Conservation (phyloP, 352 stramenopile genomes). For the Phytophthora sp. region DNA sequence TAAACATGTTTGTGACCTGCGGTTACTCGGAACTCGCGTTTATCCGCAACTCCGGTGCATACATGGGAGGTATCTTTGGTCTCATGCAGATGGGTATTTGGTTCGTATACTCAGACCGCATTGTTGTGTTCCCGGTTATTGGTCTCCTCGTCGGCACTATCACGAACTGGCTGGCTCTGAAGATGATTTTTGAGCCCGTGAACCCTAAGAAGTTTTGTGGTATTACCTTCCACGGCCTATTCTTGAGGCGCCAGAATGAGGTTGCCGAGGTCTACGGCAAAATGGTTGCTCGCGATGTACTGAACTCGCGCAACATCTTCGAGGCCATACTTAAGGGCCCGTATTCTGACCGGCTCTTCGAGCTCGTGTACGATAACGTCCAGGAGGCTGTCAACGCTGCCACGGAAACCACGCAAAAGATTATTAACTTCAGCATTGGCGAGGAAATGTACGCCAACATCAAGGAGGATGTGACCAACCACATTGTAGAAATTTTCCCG, state of each 20-base stretch:
- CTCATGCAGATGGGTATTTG: slow-evolving; percentile 90
- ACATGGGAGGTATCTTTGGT: slow-evolving; percentile 91
- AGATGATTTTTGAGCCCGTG: slow-evolving; percentile 94
- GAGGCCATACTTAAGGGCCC: slow-evolving; percentile 90
- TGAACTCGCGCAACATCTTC: slow-evolving; percentile 91
- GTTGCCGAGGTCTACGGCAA: slow-evolving; percentile 90
- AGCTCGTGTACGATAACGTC: slow-evolving; percentile 90
- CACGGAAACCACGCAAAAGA: slow-evolving; percentile 76
- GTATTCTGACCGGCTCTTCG: slow-evolving; percentile 86
- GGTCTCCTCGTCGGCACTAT: slow-evolving; percentile 96
- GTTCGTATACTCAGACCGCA: slow-evolving; percentile 84
- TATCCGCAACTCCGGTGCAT: slow-evolving; percentile 91
- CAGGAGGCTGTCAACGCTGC: slow-evolving; percentile 85
- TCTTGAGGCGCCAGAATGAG: slow-evolving; percentile 93
- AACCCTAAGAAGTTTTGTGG: slow-evolving; percentile 86
- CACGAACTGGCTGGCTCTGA: slow-evolving; percentile 97
- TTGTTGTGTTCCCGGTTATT: slow-evolving; percentile 91
- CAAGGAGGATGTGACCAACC: slow-evolving; percentile 89
- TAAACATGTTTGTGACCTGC: slow-evolving; percentile 95
- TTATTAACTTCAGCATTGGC: slow-evolving; percentile 87
- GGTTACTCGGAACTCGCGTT: slow-evolving; percentile 92
- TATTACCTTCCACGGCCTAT: slow-evolving; percentile 95
- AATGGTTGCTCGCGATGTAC: slow-evolving; percentile 83
- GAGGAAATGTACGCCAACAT: slow-evolving; percentile 86
- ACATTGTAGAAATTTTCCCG: slow-evolving; percentile 89